These are phyloP conservation scores for Lonicera japonica DNA, from an alignment of 129 eudicot species.

Conservation along the genomic window DNA sequence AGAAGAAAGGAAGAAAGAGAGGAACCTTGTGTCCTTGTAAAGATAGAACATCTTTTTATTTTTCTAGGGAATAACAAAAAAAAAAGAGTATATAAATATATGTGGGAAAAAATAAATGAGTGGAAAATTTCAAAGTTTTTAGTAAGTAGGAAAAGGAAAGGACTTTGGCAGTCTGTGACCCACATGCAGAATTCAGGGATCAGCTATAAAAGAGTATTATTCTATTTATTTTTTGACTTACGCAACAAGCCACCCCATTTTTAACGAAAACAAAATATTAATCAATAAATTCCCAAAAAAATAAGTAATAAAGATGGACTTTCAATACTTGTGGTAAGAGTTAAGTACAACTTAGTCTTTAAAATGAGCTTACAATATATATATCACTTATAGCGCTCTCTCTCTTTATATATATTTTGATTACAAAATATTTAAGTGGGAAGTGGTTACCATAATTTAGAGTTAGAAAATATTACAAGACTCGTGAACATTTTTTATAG, in stretches of 20 bases:
- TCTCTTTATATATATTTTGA: too few species aligned
- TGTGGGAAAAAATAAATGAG: neutral
- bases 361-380: neutral
- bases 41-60: neutral
- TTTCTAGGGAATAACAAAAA: too few species aligned
- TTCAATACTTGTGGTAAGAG: neutral
- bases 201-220: neutral
- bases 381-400: neutral
- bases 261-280: neutral
- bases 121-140: neutral
- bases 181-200: slow-evolving; percentile 11
- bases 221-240: slow-evolving; percentile 27
- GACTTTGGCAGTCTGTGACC: slow-evolving; percentile 10
- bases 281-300: slow-evolving; percentile 10
- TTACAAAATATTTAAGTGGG: too few species aligned
- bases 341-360: slow-evolving; percentile 4
- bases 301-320: slow-evolving; percentile 6
- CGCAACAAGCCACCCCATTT: slow-evolving; percentile 22
- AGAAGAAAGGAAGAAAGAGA: neutral
- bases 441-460: too few species aligned
- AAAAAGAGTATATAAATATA: too few species aligned
- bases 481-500: too few species aligned
- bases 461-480: too few species aligned
- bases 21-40: neutral
- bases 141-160: neutral